Percentiles rank a stretch among this genome's conserved stretches.
phyloP scores from a whole-genome alignment of 345 rosid genomes.

The Carallia pectinifolia region DNA sequence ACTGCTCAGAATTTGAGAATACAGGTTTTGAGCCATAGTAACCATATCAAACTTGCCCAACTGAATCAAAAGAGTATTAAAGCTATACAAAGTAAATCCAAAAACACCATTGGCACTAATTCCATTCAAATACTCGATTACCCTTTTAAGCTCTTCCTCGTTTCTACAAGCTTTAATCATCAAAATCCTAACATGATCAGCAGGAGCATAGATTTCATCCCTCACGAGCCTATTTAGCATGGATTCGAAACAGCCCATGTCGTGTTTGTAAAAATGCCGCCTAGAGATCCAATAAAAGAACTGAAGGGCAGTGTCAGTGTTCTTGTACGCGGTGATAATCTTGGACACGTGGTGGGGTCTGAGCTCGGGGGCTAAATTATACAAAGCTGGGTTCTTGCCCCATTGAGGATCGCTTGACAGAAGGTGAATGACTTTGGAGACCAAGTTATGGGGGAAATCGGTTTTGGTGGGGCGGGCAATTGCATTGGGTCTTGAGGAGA shows the following conservation, averaged over 20 bases:
- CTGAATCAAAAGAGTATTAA: conserved; percentile 57
- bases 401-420: conserved; percentile 32
- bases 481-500: conserved; percentile 23
- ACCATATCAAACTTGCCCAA: conserved; percentile 56
- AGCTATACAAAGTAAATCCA: conserved; percentile 47
- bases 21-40: conserved; percentile 42
- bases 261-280: conserved; percentile 50
- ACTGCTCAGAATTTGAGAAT: conserved; percentile 36
- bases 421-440: conserved; percentile 34
- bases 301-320: conserved; percentile 30
- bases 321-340: conserved; percentile 40
- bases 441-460: conserved; percentile 22
- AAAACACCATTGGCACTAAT: conserved; percentile 33
- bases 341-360: conserved; percentile 44
- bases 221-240: conserved; percentile 54
- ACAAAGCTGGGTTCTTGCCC: conserved; percentile 43
- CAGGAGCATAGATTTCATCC: conserved; percentile 38
- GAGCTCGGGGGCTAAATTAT: conserved; percentile 30
- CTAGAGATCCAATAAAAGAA: conserved; percentile 55
- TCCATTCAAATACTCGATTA: conserved; percentile 40
- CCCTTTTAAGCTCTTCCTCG: conserved; percentile 46
- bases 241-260: conserved; percentile 38
- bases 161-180: conserved; percentile 55
- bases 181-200: conserved; percentile 54
- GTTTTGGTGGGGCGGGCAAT: background rate